phyloP scores from a whole-genome alignment of 1,284 basidiomycete genomes.

The Sparassis latifolia region DNA sequence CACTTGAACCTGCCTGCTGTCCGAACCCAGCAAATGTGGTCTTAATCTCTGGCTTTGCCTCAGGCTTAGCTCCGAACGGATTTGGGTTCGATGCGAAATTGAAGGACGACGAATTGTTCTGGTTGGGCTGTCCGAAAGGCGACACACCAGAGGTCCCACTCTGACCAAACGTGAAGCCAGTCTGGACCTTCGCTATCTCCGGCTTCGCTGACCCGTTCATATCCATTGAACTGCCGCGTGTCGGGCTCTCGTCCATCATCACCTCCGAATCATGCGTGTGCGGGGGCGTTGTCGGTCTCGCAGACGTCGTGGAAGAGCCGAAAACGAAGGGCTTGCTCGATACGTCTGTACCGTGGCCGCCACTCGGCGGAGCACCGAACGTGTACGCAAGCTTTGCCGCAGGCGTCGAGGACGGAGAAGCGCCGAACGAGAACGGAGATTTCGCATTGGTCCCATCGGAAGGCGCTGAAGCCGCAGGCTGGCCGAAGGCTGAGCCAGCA shows the following conservation, averaged over 20 bases:
- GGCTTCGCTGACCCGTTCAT: slow-evolving; percentile 15
- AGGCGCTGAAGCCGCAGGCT: slow-evolving; percentile 7
- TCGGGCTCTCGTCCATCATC: slow-evolving; percentile 33
- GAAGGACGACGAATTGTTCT: slow-evolving; percentile 13
- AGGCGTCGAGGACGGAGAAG: slow-evolving; percentile 11
- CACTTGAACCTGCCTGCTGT: slow-evolving; percentile 9
- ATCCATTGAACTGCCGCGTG: slow-evolving; percentile 22
- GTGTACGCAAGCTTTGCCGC: slow-evolving; percentile 19
- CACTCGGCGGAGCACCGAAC: slow-evolving; percentile 12
- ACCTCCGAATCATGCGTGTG: slow-evolving; percentile 24
- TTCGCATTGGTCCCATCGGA: slow-evolving; percentile 11
- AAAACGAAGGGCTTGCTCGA: slow-evolving; percentile 22
- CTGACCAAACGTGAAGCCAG: slow-evolving; percentile 15
- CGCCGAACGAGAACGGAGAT: slow-evolving; percentile 20
- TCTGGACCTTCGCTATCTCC: slow-evolving; percentile 13
- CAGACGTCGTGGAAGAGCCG: slow-evolving; percentile 9
- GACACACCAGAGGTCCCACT: slow-evolving; percentile 10
- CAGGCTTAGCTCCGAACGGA: slow-evolving; percentile 16
- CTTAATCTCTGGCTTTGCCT: slow-evolving; percentile 6
- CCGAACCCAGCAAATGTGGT: slow-evolving; percentile 15
- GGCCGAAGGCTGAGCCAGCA: slow-evolving; percentile 18
- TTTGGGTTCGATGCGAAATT: slow-evolving; percentile 8
- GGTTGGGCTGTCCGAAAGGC: slow-evolving; percentile 19
- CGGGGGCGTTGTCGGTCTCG: slow-evolving; percentile 22
- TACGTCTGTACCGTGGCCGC: slow-evolving; percentile 14